Evolutionary conservation across 495 filamentous ascomycete genomes (phyloP).

Genomic region (Rusavskia elegans): DNA sequence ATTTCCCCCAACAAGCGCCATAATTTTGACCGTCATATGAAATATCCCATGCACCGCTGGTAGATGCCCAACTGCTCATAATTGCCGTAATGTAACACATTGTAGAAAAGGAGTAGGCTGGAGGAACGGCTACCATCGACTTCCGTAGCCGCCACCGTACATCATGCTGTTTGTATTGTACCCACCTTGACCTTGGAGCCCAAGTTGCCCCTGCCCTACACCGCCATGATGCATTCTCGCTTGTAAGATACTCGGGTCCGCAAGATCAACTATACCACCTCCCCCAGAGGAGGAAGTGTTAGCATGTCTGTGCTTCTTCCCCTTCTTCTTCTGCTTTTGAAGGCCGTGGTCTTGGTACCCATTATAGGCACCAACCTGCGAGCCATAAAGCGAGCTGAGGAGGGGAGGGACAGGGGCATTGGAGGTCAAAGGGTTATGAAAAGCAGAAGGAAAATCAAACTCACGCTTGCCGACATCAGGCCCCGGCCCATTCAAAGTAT

Average conservation of each 20-base stretch:
- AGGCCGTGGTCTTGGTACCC: conserved; percentile 73
- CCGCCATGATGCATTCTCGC: conserved; percentile 85
- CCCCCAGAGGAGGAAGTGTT: conserved; percentile 99
- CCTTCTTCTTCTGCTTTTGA: conserved; percentile 97
- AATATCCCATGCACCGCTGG: conserved; percentile 1
- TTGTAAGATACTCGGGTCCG: conserved; percentile 98
- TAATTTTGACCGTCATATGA: not conserved
- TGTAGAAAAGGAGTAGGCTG: conserved; percentile 12
- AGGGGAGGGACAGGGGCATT: conserved; percentile 78
- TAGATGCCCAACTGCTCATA: conserved; percentile 15
- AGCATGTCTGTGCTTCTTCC: conserved; percentile 99
- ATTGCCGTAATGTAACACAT: conserved; percentile 13
- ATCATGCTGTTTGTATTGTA: conserved; percentile 72
- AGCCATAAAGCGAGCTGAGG: conserved; percentile 77
- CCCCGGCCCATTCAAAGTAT: conserved; percentile 38
- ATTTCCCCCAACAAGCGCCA: conserved; percentile 6
- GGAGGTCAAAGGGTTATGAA: conserved; percentile 69
- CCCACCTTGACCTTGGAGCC: conserved; percentile 95
- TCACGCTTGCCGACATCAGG: conserved; percentile 91
- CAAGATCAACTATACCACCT: conserved; percentile 96
- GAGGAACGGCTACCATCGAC: conserved; percentile 43
- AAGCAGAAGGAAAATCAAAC: conserved; percentile 68
- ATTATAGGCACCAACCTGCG: conserved; percentile 66
- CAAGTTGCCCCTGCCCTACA: conserved; percentile 76
- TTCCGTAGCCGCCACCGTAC: conserved; percentile 62